Percentiles rank a stretch among this genome's conserved stretches.
Evolutionary conservation across 352 stramenopile species (phyloP).

Genomic region (Phytophthora capsici): DNA sequence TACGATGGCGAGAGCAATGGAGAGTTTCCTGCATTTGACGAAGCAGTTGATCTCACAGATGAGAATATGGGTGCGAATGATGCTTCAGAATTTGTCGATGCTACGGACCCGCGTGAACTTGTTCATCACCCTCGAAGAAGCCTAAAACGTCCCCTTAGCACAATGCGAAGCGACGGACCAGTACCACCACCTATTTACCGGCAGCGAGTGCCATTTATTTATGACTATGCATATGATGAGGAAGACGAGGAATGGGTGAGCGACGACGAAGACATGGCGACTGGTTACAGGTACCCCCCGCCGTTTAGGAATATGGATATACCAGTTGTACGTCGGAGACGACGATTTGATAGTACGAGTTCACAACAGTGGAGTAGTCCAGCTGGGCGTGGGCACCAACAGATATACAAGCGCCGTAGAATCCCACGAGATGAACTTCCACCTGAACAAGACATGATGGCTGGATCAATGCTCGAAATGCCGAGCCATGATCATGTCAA

Average conservation of each 20-base stretch:
- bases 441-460: slow-evolving; percentile 11
- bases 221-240: slow-evolving; percentile 43
- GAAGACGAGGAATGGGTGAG: slow-evolving; percentile 46
- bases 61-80: slow-evolving; percentile 14
- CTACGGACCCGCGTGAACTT: slow-evolving; percentile 15
- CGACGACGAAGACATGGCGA: slow-evolving; percentile 37
- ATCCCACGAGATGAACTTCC: slow-evolving; percentile 18
- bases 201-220: slow-evolving; percentile 40
- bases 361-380: slow-evolving; percentile 29
- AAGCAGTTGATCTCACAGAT: slow-evolving; percentile 23
- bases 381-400: slow-evolving; percentile 12
- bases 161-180: slow-evolving; percentile 20
- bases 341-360: slow-evolving; percentile 32
- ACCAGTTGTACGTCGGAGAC: slow-evolving; percentile 27
- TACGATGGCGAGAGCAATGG: slow-evolving; percentile 15
- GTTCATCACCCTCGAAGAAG: slow-evolving; percentile 27
- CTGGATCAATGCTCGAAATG: slow-evolving; percentile 8
- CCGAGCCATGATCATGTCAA: slow-evolving; percentile 8
- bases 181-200: slow-evolving; percentile 36
- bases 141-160: slow-evolving; percentile 34
- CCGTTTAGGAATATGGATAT: slow-evolving; percentile 25
- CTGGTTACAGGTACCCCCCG: slow-evolving; percentile 27
- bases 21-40: slow-evolving; percentile 18
- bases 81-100: slow-evolving; percentile 10
- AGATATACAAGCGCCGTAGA: slow-evolving; percentile 36